Evolutionary conservation across 345 rosid genomes (phyloP).

Genomic region (Theobroma cacao): DNA sequence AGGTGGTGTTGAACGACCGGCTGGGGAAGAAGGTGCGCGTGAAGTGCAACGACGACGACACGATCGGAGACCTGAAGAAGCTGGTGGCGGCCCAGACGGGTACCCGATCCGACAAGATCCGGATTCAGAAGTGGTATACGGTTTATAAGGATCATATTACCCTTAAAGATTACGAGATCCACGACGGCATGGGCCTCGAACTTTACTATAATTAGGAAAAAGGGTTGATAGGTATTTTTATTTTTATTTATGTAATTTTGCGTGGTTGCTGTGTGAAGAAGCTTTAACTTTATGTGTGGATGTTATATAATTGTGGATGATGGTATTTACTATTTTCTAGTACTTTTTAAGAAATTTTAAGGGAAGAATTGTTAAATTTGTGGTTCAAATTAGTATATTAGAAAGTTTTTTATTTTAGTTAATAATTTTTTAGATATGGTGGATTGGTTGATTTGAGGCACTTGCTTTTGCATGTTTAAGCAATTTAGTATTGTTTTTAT

Average conservation of each 20-base stretch:
- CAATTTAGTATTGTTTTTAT: too few species aligned
- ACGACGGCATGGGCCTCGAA: constrained; percentile 81
- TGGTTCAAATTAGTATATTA: too few species aligned
- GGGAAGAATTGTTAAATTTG: not conserved
- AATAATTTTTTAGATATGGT: too few species aligned
- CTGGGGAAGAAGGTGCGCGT: constrained; percentile 77
- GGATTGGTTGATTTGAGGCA: not conserved
- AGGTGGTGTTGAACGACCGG: constrained; percentile 74
- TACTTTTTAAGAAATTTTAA: not conserved
- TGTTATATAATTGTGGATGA: not conserved
- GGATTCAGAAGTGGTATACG: constrained; percentile 45
- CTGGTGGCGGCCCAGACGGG: constrained; percentile 80
- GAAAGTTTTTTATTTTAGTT: too few species aligned
- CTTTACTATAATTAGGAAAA: constrained; percentile 74
- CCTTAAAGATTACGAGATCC: constrained; percentile 74
- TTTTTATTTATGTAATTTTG: not conserved
- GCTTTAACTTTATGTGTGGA: not conserved
- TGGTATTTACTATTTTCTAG: not conserved
- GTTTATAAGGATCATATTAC: constrained; percentile 65
- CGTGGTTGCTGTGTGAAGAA: not conserved
- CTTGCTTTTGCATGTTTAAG: not conserved
- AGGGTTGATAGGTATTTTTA: too few species aligned
- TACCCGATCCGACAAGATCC: constrained; percentile 20
- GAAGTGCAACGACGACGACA: constrained; percentile 79
- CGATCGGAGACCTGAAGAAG: constrained; percentile 81